Percentiles rank a stretch among this genome's conserved stretches.
phyloP scores from a whole-genome alignment of 768 basidiomycete genomes.

The Phylloporus sp. region DNA sequence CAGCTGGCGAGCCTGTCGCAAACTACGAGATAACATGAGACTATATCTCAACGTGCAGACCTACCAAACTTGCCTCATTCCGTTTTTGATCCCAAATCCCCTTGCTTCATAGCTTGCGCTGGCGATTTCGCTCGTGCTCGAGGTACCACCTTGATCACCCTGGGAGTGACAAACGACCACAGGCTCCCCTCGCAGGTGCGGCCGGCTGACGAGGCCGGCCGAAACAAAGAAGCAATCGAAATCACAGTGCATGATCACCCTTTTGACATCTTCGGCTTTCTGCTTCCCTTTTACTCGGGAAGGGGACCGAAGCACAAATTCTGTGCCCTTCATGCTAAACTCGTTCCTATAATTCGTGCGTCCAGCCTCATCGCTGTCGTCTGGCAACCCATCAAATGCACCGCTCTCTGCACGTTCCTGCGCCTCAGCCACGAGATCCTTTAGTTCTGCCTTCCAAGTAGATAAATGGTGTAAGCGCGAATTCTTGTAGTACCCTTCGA shows the following conservation, averaged over 20 bases:
- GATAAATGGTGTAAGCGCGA: conserved; percentile 91
- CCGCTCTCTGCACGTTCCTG: conserved; percentile 62
- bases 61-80: conserved; percentile 72
- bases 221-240: conserved; percentile 98
- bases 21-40: conserved; percentile 37
- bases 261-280: conserved; percentile 45
- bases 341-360: conserved; percentile 11
- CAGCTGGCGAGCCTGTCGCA: conserved; percentile 74
- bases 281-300: conserved; percentile 49
- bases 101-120: conserved; percentile 94
- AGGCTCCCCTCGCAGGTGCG: conserved; percentile 81
- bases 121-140: conserved; percentile 92
- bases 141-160: conserved; percentile 61
- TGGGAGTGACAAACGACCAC: conserved; percentile 96
- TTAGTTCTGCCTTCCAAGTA: conserved; percentile 90
- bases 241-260: conserved; percentile 87
- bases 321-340: conserved; percentile 53
- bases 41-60: neutral
- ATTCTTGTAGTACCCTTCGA: conserved; percentile 80
- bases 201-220: conserved; percentile 77
- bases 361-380: neutral
- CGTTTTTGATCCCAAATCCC: conserved; percentile 82
- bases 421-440: conserved; percentile 72
- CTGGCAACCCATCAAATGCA: conserved; percentile 7
- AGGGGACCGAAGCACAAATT: conserved; percentile 47